These are phyloP conservation scores for Withania somnifera DNA, from an alignment of 305 asterid species.

Conservation along the genomic window DNA sequence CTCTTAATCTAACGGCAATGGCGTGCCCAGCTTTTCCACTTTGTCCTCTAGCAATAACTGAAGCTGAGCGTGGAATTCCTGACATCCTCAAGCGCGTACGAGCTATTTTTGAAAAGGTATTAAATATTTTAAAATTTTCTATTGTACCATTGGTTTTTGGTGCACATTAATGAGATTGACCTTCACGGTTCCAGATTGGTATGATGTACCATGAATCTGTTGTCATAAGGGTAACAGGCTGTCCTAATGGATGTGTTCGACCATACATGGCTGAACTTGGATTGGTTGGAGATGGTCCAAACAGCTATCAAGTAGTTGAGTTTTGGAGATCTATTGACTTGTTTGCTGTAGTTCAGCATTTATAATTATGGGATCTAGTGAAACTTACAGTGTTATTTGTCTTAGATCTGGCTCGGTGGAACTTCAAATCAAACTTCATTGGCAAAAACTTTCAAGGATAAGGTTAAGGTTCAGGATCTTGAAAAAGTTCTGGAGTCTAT, in stretches of 20 bases:
- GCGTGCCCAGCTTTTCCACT: conserved; percentile 98
- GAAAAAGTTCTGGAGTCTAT: conserved; percentile 86
- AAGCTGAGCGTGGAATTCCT: conserved; percentile 97
- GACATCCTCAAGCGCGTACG: conserved; percentile 82
- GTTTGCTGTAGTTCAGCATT: neutral
- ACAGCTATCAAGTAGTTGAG: conserved; percentile 76
- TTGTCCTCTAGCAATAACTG: conserved; percentile 86
- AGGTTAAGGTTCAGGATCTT: conserved; percentile 79
- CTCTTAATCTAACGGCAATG: conserved; percentile 86
- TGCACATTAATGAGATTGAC: neutral
- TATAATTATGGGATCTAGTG: neutral
- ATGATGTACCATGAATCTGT: conserved; percentile 73
- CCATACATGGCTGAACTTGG: conserved; percentile 99
- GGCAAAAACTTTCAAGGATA: conserved; percentile 59
- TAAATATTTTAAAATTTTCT: neutral
- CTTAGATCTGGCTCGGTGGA: conserved; percentile 91
- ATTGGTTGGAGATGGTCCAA: conserved; percentile 91
- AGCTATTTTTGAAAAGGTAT: conserved; percentile 75
- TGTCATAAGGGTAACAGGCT: conserved; percentile 85
- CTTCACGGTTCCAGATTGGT: conserved; percentile 56
- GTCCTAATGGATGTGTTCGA: conserved; percentile 97
- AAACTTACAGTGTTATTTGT: neutral
- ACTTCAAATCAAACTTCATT: conserved; percentile 68
- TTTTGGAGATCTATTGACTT: neutral
- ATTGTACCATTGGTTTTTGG: neutral